A percentile compares a stretch with the other conserved stretches of the same genome.
Evolutionary conservation across 2,329 filamentous ascomycete genomes (phyloP).

Genomic region (Fusarium falciforme): DNA sequence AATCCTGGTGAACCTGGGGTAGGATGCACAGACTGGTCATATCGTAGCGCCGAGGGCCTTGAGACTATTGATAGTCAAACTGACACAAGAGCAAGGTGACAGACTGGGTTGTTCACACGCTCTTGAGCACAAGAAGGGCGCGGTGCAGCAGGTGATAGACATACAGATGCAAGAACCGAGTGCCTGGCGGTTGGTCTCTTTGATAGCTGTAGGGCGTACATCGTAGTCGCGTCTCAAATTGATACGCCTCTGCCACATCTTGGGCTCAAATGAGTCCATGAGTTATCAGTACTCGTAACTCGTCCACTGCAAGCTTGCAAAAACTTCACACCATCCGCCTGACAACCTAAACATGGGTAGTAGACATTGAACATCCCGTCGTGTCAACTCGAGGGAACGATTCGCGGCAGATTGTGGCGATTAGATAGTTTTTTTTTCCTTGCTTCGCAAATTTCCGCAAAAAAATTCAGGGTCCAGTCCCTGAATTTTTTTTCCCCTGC

Average conservation of each 20-base stretch:
- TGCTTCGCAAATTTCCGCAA: slow-evolving; percentile 13
- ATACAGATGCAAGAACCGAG: slow-evolving; percentile 14
- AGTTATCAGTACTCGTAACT: neutral
- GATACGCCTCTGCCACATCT: slow-evolving; percentile 10
- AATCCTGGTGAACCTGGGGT: slow-evolving; percentile 32
- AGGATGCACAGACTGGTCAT: slow-evolving; percentile 29
- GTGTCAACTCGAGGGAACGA: neutral
- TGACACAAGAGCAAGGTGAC: slow-evolving; percentile 31
- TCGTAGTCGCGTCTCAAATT: slow-evolving; percentile 18
- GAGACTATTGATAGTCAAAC: slow-evolving; percentile 26
- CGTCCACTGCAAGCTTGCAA: neutral
- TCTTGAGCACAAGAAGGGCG: slow-evolving; percentile 15
- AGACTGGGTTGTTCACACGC: slow-evolving; percentile 5
- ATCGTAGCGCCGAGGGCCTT: slow-evolving; percentile 19
- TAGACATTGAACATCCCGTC: neutral
- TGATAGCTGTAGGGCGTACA: slow-evolving; percentile 6
- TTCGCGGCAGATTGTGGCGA: slow-evolving; percentile 23
- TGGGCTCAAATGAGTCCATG: neutral
- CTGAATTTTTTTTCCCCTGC: slow-evolving; percentile 13
- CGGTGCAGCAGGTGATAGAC: slow-evolving; percentile 10
- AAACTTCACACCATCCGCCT: neutral
- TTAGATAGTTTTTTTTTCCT: slow-evolving; percentile 16
- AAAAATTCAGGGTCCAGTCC: slow-evolving; percentile 27
- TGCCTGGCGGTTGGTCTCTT: slow-evolving; percentile 20
- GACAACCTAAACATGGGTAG: slow-evolving; percentile 1